These are phyloP conservation scores for Mariannaea sp. DNA, from an alignment of 2,329 filamentous ascomycete species.

Conservation along the genomic window DNA sequence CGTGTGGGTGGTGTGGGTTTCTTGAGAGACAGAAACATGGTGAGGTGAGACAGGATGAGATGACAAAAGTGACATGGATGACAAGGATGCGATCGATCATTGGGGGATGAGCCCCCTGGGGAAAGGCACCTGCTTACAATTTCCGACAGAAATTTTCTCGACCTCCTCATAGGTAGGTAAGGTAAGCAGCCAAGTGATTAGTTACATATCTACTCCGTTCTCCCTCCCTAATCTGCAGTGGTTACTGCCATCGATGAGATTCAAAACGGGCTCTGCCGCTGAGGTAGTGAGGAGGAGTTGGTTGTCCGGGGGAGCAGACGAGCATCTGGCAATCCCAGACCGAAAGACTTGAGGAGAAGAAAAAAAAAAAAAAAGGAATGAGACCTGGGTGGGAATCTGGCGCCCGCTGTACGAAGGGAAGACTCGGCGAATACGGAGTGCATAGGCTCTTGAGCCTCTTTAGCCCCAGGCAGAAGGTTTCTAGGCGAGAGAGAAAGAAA, in stretches of 20 bases:
- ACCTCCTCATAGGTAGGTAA: background rate
- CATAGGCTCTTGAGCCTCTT: constrained; percentile 1
- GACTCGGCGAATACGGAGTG: constrained; percentile 8
- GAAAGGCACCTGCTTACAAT: background rate
- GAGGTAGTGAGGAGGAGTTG: background rate
- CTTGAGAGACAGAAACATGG: constrained; percentile 8
- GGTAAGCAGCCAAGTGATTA: too few species aligned
- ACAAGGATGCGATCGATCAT: constrained; percentile 19
- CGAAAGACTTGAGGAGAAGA: constrained; percentile 5
- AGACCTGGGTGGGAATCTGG: constrained; percentile 10
- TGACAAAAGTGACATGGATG: constrained; percentile 11
- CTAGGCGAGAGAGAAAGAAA: constrained; percentile 6
- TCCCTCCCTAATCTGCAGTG: too few species aligned
- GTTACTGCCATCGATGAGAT: too few species aligned
- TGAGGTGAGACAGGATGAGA: constrained; percentile 18
- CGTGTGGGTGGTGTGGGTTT: constrained; percentile 13
- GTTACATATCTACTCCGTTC: too few species aligned
- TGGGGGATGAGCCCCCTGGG: constrained; percentile 2
- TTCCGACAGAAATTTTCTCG: background rate
- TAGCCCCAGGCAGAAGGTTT: background rate
- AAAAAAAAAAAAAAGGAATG: constrained; percentile 5
- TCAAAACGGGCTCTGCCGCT: background rate
- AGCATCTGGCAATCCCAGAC: background rate
- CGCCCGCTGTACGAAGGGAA: constrained; percentile 8
- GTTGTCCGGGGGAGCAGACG: background rate